A percentile compares a stretch with the other conserved stretches of the same genome.
Evolutionary conservation across 257 asterid genomes (phyloP).

Genomic region (Mitragyna speciosa): DNA sequence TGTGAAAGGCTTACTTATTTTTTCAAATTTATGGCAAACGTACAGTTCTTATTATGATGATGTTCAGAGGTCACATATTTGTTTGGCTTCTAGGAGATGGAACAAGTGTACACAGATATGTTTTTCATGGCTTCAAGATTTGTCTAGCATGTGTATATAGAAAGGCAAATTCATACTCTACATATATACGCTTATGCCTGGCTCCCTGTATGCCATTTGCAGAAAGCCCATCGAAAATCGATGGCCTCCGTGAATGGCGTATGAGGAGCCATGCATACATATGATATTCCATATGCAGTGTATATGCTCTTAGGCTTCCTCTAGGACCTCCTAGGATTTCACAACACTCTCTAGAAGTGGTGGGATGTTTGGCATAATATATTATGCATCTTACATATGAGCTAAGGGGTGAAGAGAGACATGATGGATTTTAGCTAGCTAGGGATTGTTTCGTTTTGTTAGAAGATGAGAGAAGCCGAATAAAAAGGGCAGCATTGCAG

Average conservation of each 20-base stretch:
- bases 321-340: not conserved
- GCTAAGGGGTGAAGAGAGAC: not conserved
- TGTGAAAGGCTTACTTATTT: not conserved
- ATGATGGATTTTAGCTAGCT: not conserved
- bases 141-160: not conserved
- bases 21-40: not conserved
- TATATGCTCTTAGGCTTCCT: not conserved
- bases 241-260: conserved; percentile 96
- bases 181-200: conserved; percentile 73
- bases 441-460: not conserved
- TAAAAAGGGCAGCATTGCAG: conserved; percentile 6
- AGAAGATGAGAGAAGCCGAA: conserved; percentile 1
- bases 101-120: not conserved
- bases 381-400: not conserved
- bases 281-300: conserved; percentile 22
- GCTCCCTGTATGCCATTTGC: conserved; percentile 99
- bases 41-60: not conserved
- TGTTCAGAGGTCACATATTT: not conserved
- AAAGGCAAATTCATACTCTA: not conserved
- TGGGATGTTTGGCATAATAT: not conserved
- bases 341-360: not conserved
- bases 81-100: not conserved
- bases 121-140: not conserved
- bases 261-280: conserved; percentile 99
- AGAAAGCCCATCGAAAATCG: conserved; percentile 73